These are phyloP conservation scores for Microsporum audouinii DNA, from an alignment of 2,329 filamentous ascomycete species.

Conservation along the genomic window DNA sequence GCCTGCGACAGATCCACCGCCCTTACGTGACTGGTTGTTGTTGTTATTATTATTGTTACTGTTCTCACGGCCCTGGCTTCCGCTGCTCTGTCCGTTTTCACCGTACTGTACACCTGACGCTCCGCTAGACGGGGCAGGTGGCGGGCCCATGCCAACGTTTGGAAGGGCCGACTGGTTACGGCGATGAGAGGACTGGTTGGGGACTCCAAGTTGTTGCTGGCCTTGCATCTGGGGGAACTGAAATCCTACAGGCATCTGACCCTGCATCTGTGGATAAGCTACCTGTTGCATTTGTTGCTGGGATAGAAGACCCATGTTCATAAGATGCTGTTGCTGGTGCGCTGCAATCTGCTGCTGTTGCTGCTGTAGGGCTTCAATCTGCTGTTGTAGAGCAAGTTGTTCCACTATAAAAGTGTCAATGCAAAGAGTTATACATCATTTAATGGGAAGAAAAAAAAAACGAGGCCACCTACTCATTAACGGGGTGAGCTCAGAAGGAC, in stretches of 20 bases:
- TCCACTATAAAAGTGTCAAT: slow-evolving; percentile 54
- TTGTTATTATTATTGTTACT: slow-evolving; percentile 20
- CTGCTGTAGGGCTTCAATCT: slow-evolving; percentile 88
- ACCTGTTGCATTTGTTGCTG: slow-evolving; percentile 67
- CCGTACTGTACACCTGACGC: slow-evolving; percentile 41
- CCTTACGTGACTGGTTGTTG: slow-evolving; percentile 55
- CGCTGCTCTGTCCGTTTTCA: slow-evolving; percentile 32
- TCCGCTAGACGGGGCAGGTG: slow-evolving; percentile 81
- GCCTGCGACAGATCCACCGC: slow-evolving; percentile 54
- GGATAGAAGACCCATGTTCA: slow-evolving; percentile 75
- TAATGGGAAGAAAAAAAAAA: slow-evolving; percentile 22
- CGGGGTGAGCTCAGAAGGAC: slow-evolving; percentile 84
- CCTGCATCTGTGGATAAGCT: slow-evolving; percentile 59
- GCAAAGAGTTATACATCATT: not conserved
- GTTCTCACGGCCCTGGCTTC: slow-evolving; percentile 61
- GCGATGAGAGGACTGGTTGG: slow-evolving; percentile 75
- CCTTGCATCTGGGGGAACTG: slow-evolving; percentile 76
- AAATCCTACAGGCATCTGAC: slow-evolving; percentile 47
- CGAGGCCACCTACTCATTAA: slow-evolving; percentile 68
- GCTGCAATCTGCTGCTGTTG: slow-evolving; percentile 97
- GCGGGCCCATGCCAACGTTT: slow-evolving; percentile 80
- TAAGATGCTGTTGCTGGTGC: slow-evolving; percentile 75
- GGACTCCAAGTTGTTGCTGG: slow-evolving; percentile 37
- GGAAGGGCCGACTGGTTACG: slow-evolving; percentile 96
- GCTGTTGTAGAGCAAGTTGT: slow-evolving; percentile 86